Evolutionary conservation across 495 filamentous ascomycete species (phyloP), one percentile per base, ranked within the genome.

Genomic region (Aspergillus biplanus): DNA sequence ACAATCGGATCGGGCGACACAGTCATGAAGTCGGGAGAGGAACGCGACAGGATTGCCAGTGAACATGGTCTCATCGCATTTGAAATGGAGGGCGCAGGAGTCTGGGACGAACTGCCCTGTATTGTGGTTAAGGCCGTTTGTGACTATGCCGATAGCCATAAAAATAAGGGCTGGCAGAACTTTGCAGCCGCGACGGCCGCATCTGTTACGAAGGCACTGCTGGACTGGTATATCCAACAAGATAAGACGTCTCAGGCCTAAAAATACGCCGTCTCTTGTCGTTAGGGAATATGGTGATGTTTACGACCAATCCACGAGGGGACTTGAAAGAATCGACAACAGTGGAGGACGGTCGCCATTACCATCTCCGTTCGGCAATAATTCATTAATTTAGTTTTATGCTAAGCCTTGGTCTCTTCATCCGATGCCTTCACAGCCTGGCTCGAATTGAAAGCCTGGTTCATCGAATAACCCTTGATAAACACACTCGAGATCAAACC

Each of bases 401-500:
- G 2, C 39, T 44, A 44, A 44, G 39, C 7, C 11, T 44, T 44
- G n/a, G 12, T 6, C 39, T 44, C n/a, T 1, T 44, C 39, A 11
- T 12, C 11, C 39, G 39, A 44, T 16, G 3, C 8, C 46, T 49
- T 49, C 46, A 49, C 46, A 3, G 13, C 46, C 47, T 50, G 47
- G 4, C 47, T 6, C n/a, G 47, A 27, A 18, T 9, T 50, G 27
- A 86, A 73, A 33, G 77, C 82, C 48, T 77, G 75, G 70, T 85
- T 78, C 53, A 86, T 65, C 62, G 81, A 84, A 69, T 86, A 79
- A 4, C 78, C 78, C 69, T 83, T 66, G 11, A 81, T 85, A 31
- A 73, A 77, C 3, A 85, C 56, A 67, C 83, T 87, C 18, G 76
- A 53, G 35, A 83, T 11, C 64, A 84, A 57, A 0, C 79, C 85